These are phyloP conservation scores for Lyophyllum shimeji DNA, from an alignment of 768 basidiomycete species.

Conservation along the genomic window DNA sequence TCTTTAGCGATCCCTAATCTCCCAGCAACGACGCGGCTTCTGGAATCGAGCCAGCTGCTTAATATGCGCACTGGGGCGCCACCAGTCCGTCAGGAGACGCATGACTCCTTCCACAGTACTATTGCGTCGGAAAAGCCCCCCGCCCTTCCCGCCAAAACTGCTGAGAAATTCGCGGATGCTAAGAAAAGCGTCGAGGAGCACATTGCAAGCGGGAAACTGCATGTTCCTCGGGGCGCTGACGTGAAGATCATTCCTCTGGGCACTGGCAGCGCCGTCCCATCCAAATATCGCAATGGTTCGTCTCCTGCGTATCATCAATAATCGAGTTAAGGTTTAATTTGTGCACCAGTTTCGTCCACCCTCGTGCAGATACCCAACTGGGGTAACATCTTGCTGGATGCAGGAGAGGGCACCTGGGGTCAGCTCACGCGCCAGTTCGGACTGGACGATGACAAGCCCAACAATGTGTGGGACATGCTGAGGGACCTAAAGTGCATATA, in stretches of 20 bases:
- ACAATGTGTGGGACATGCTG: slow-evolving; percentile 57
- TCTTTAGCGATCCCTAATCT: slow-evolving; percentile 41
- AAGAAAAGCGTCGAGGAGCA: slow-evolving; percentile 28
- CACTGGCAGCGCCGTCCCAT: slow-evolving; percentile 85
- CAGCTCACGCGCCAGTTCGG: slow-evolving; percentile 84
- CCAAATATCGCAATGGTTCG: slow-evolving; percentile 84
- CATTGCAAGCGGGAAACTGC: slow-evolving; percentile 9
- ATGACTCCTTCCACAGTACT: slow-evolving; percentile 42
- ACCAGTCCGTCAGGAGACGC: slow-evolving; percentile 32
- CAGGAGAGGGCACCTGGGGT: slow-evolving; percentile 91
- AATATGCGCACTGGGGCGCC: slow-evolving; percentile 46
- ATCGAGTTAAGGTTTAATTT: neutral
- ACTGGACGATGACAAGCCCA: slow-evolving; percentile 27
- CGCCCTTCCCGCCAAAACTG: slow-evolving; percentile 31
- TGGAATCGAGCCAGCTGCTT: slow-evolving; percentile 41
- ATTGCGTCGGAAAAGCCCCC: slow-evolving; percentile 25
- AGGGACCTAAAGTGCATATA: slow-evolving; percentile 78
- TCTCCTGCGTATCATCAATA: neutral
- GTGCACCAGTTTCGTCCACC: slow-evolving; percentile 65
- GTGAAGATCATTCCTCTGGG: slow-evolving; percentile 78
- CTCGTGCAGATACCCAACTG: slow-evolving; percentile 71
- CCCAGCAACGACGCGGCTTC: slow-evolving; percentile 42
- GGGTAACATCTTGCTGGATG: slow-evolving; percentile 82
- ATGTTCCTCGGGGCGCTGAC: slow-evolving; percentile 50
- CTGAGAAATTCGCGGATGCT: slow-evolving; percentile 39